phyloP scores from a whole-genome alignment of 1,284 basidiomycete genomes.

The Papiliotrema laurentii region DNA sequence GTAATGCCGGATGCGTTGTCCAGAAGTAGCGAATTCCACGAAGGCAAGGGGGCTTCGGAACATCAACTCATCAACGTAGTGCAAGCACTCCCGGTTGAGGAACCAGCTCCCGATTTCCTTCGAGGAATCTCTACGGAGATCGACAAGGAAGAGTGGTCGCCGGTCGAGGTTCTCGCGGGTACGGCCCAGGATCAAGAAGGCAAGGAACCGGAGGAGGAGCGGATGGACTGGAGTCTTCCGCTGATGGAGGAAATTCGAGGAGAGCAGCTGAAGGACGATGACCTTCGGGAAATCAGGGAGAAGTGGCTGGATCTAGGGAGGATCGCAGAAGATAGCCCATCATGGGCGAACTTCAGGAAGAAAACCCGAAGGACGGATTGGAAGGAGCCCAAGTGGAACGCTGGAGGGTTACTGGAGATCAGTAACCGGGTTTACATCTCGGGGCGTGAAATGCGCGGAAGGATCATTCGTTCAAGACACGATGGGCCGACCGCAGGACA shows the following conservation, averaged over 20 bases:
- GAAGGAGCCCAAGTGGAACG: background rate
- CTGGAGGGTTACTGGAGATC: background rate
- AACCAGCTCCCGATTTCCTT: background rate
- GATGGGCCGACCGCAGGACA: slow-evolving; percentile 45
- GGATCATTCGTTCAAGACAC: slow-evolving; percentile 24
- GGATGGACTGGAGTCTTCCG: background rate
- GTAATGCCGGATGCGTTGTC: slow-evolving; percentile 50
- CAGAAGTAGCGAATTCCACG: slow-evolving; percentile 8
- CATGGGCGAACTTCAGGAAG: background rate
- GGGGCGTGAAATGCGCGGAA: background rate
- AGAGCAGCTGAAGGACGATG: background rate
- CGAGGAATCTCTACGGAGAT: background rate
- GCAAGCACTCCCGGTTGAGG: slow-evolving; percentile 1
- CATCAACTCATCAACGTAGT: slow-evolving; percentile 1
- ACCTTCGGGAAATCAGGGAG: background rate
- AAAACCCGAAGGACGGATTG: background rate
- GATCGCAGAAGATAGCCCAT: background rate
- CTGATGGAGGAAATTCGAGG: background rate
- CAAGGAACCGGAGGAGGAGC: background rate
- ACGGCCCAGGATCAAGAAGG: background rate
- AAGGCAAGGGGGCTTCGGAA: slow-evolving; percentile 3
- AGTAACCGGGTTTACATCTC: background rate
- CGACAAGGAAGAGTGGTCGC: background rate
- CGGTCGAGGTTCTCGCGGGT: too few relatives aligned
- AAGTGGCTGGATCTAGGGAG: background rate